phyloP scores from a whole-genome alignment of 148 eudicot species.

The Arctostaphylos glauca region DNA sequence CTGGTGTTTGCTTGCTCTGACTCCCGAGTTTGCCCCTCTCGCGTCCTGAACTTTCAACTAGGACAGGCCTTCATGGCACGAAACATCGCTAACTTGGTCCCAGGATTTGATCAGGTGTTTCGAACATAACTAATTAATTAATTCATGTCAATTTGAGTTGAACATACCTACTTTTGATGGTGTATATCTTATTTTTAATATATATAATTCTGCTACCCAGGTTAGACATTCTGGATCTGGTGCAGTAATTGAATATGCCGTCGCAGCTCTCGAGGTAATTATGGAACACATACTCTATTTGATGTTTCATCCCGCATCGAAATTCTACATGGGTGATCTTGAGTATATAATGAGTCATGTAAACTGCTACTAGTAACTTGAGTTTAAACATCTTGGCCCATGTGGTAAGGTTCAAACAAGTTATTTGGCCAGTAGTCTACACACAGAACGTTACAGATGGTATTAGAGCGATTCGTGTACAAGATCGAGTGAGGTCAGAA shows the following conservation, averaged over 20 bases:
- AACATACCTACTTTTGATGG: not conserved
- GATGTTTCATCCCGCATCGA: too few species aligned
- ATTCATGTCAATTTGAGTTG: too few species aligned
- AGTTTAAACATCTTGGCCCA: too few species aligned
- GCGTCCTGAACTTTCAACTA: slow-evolving; percentile 27
- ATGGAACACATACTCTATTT: not conserved
- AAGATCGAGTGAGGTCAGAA: too few species aligned
- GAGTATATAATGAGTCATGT: too few species aligned
- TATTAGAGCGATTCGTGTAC: too few species aligned
- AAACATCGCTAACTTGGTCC: slow-evolving; percentile 39
- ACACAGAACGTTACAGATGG: too few species aligned
- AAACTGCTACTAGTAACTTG: too few species aligned
- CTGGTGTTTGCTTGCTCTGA: slow-evolving; percentile 45
- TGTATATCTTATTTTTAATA: too few species aligned
- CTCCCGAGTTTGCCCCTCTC: slow-evolving; percentile 40
- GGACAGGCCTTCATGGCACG: slow-evolving; percentile 41
- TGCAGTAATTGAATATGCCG: slow-evolving; percentile 33
- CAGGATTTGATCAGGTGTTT: slow-evolving; percentile 24
- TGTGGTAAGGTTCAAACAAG: too few species aligned
- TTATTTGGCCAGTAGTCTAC: too few species aligned
- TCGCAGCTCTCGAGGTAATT: slow-evolving; percentile 17
- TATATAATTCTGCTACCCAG: not conserved
- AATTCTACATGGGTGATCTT: too few species aligned
- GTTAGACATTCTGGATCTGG: slow-evolving; percentile 16
- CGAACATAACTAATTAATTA: not conserved